A percentile compares a stretch with the other conserved stretches of the same genome.
Evolutionary conservation across 768 basidiomycete genomes (phyloP).

Genomic region (Gyrodon lividus): DNA sequence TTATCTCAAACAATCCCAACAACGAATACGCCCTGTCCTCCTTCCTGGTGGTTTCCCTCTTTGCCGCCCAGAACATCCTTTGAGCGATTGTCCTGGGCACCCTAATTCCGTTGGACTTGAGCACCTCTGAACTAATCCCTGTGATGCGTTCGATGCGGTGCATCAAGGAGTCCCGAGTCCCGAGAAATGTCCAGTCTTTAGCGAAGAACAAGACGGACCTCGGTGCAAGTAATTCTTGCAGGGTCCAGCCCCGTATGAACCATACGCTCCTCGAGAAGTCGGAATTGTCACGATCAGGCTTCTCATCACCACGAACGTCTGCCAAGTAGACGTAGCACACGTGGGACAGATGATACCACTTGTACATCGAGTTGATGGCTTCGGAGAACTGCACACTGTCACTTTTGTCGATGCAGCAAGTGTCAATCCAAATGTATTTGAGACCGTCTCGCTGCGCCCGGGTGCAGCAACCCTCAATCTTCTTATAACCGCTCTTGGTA

Average conservation of each 20-base stretch:
- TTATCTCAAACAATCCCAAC: slow-evolving; percentile 25
- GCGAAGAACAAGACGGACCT: slow-evolving; percentile 25
- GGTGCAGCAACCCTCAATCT: slow-evolving; percentile 20
- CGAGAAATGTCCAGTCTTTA: slow-evolving; percentile 23
- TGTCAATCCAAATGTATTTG: slow-evolving; percentile 33
- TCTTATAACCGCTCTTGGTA: slow-evolving; percentile 21
- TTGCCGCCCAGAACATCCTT: slow-evolving; percentile 28
- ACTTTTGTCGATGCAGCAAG: slow-evolving; percentile 31
- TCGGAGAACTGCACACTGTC: slow-evolving; percentile 29
- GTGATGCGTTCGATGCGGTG: slow-evolving; percentile 14
- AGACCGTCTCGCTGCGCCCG: slow-evolving; percentile 16
- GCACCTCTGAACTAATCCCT: slow-evolving; percentile 16
- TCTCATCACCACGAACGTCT: slow-evolving; percentile 11
- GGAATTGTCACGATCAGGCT: slow-evolving; percentile 9
- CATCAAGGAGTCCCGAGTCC: slow-evolving; percentile 14
- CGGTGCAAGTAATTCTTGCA: slow-evolving; percentile 33
- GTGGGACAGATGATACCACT: slow-evolving; percentile 29
- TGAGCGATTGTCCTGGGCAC: slow-evolving; percentile 25
- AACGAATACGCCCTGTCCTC: slow-evolving; percentile 34
- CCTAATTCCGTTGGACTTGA: slow-evolving; percentile 8
- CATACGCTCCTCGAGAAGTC: slow-evolving; percentile 25
- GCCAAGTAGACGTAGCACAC: slow-evolving; percentile 30
- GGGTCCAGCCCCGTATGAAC: slow-evolving; percentile 33
- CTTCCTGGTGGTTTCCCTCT: slow-evolving; percentile 20
- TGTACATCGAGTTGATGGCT: slow-evolving; percentile 34